These are phyloP conservation scores for Phyllostachys edulis DNA, from an alignment of 176 grass and related monocot genomes.

Conservation along the genomic window DNA sequence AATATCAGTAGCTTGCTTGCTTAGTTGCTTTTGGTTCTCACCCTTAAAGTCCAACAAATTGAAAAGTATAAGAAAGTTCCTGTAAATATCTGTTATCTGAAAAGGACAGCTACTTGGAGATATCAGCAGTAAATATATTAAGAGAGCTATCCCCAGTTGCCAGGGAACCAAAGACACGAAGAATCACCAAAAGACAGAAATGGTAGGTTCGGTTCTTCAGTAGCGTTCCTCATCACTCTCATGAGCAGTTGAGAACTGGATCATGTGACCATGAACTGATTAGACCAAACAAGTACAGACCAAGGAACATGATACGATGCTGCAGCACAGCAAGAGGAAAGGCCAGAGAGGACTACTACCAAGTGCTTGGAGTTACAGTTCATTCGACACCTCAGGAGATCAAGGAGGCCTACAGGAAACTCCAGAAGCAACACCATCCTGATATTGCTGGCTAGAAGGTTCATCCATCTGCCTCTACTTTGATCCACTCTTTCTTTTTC, in stretches of 20 bases:
- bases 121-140: slow-evolving; percentile 46
- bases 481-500: not conserved
- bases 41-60: not conserved
- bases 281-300: slow-evolving; percentile 13
- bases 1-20: not conserved
- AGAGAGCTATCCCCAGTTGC: slow-evolving; percentile 17
- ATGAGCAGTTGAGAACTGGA: slow-evolving; percentile 19
- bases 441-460: slow-evolving; percentile 67
- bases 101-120: slow-evolving; percentile 35
- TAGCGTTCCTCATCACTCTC: slow-evolving; percentile 16
- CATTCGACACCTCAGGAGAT: slow-evolving; percentile 57
- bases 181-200: slow-evolving; percentile 23
- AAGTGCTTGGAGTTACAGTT: slow-evolving; percentile 51
- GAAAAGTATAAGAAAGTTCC: not conserved
- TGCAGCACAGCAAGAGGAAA: slow-evolving; percentile 46
- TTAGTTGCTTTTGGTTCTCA: slow-evolving; percentile 16
- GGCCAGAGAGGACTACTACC: slow-evolving; percentile 41
- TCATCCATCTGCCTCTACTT: slow-evolving; percentile 3
- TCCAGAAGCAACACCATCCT: slow-evolving; percentile 77
- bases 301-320: slow-evolving; percentile 41
- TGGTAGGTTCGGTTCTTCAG: slow-evolving; percentile 41
- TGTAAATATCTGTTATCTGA: slow-evolving; percentile 44
- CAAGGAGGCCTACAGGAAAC: slow-evolving; percentile 73
- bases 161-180: slow-evolving; percentile 6
- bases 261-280: slow-evolving; percentile 7